These are phyloP conservation scores for Euphorbia corollata DNA, from an alignment of 441 rosid genomes.

Conservation along the genomic window DNA sequence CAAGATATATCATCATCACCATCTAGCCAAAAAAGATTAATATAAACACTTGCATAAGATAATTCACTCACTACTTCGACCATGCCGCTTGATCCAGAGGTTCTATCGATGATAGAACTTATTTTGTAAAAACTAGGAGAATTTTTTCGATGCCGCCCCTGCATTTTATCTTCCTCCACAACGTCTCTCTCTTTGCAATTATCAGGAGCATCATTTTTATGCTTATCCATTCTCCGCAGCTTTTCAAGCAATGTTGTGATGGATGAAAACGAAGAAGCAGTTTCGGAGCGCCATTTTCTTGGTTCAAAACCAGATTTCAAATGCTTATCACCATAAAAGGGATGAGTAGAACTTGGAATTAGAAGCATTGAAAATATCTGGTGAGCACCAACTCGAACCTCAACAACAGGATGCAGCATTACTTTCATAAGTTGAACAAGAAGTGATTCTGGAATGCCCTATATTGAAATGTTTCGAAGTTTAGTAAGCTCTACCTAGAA, in stretches of 20 bases:
- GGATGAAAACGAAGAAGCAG: constrained; percentile 69
- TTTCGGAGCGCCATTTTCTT: constrained; percentile 57
- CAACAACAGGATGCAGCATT: constrained; percentile 83
- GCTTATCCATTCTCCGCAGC: constrained; percentile 57
- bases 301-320: constrained; percentile 58
- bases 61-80: constrained; percentile 40
- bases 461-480: constrained; percentile 16
- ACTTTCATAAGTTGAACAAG: constrained; percentile 73
- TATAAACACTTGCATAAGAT: constrained; percentile 9
- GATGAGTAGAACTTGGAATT: constrained; percentile 47
- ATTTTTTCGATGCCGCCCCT: constrained; percentile 40
- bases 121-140: constrained; percentile 64
- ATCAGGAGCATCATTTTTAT: constrained; percentile 27
- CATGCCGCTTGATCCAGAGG: constrained; percentile 39
- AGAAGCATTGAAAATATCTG: constrained; percentile 82
- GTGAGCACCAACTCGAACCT: constrained; percentile 86
- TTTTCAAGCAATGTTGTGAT: constrained; percentile 73
- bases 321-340: constrained; percentile 47
- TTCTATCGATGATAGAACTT: constrained; percentile 65
- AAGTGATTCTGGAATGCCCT: constrained; percentile 86
- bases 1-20: constrained; percentile 1
- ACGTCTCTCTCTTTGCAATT: constrained; percentile 38
- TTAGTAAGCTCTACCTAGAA: constrained; percentile 15
- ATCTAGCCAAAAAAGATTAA: constrained; percentile 7
- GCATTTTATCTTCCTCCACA: constrained; percentile 49